A percentile compares a stretch with the other conserved stretches of the same genome.
Evolutionary conservation across 176 grass and related monocot species (phyloP).

Genomic region (Dactylis glomerata): DNA sequence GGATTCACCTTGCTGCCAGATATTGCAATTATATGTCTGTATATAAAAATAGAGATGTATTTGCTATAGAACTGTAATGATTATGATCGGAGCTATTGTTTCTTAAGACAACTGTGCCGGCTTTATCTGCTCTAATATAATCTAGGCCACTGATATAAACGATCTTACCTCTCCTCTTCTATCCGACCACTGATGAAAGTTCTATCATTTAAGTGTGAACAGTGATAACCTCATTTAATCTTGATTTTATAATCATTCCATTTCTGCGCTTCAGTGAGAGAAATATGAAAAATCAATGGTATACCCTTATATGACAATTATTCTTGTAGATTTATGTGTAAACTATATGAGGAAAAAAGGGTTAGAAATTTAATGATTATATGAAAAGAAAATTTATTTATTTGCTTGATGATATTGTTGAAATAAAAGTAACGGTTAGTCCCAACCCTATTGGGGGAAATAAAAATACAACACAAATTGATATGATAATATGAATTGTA

Average conservation of each 20-base stretch:
- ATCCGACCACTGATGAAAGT: neutral
- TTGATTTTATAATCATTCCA: neutral
- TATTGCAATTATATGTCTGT: neutral
- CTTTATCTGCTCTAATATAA: neutral
- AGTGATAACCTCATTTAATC: neutral
- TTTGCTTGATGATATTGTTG: neutral
- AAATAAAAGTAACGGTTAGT: neutral
- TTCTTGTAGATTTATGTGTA: neutral
- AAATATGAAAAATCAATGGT: neutral
- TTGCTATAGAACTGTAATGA: neutral
- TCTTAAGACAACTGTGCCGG: neutral
- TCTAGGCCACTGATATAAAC: neutral
- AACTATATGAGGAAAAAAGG: neutral
- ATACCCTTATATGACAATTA: neutral
- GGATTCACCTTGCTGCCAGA: neutral
- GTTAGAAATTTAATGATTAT: neutral
- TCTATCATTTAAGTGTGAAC: neutral
- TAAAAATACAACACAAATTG: neutral
- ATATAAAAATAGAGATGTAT: neutral
- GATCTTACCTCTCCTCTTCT: neutral
- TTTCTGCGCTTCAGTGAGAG: neutral
- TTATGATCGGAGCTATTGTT: neutral
- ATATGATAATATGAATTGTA: neutral
- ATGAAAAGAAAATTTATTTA: neutral
- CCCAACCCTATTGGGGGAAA: neutral